Conservation (phyloP, 768 basidiomycete species). For the Lactarius sanguifluus region DNA sequence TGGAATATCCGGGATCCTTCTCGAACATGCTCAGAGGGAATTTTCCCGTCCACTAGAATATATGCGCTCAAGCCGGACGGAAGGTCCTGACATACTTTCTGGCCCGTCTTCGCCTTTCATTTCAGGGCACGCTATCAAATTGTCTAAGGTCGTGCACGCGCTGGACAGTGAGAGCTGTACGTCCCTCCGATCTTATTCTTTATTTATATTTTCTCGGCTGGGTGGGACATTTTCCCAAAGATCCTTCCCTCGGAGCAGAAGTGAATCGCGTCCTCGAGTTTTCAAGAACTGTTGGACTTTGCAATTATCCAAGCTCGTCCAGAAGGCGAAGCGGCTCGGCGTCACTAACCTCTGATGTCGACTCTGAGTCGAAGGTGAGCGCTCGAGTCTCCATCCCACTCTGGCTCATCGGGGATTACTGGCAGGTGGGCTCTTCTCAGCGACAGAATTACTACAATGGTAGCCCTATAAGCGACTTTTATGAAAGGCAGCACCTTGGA, state of each 20-base stretch:
- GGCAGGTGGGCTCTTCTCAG: not conserved
- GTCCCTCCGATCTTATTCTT: not conserved
- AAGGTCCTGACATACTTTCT: not conserved
- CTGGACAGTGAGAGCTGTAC: constrained; percentile 6
- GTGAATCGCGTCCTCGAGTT: constrained; percentile 23
- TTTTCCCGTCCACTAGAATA: not conserved
- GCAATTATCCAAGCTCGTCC: constrained; percentile 17
- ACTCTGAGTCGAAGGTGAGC: constrained; percentile 6
- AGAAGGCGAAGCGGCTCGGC: not conserved
- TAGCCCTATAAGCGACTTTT: not conserved
- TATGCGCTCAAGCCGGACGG: not conserved
- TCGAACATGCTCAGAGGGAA: constrained; percentile 24
- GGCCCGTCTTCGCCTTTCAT: not conserved
- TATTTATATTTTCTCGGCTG: not conserved
- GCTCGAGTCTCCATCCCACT: not conserved
- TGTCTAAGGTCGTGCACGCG: not conserved
- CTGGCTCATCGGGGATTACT: constrained; percentile 2
- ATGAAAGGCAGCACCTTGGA: not conserved
- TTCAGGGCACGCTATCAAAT: not conserved
- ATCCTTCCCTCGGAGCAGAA: constrained; percentile 16
- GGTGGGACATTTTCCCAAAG: constrained; percentile 11
- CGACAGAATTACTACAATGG: not conserved
- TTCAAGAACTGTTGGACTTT: constrained; percentile 22
- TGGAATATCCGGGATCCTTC: constrained; percentile 11
- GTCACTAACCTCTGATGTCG: not conserved